A percentile compares a stretch with the other conserved stretches of the same genome.
These are phyloP conservation scores for Colletotrichum sp. DNA, from an alignment of 2,329 filamentous ascomycete genomes.

Conservation along the genomic window DNA sequence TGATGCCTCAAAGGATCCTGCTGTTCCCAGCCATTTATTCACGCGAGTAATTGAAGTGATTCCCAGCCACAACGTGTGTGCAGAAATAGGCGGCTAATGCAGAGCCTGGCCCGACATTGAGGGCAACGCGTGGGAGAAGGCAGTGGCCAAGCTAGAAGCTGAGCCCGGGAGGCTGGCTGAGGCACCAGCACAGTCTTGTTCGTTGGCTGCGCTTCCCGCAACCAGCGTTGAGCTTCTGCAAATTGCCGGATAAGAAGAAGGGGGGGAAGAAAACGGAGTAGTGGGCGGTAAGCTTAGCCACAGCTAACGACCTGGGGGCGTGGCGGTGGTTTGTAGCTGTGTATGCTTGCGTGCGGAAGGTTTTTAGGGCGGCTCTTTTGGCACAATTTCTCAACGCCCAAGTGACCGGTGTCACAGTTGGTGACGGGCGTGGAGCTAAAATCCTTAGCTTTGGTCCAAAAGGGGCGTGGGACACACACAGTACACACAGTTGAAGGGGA, in stretches of 20 bases:
- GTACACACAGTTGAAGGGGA: constrained; percentile 7
- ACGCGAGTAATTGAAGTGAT: neutral
- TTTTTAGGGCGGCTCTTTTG: neutral
- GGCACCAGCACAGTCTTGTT: neutral
- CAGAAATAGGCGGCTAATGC: neutral
- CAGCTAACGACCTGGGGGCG: neutral
- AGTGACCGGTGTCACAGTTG: neutral
- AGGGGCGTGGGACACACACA: neutral
- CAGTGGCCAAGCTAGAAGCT: neutral
- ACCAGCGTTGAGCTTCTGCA: neutral
- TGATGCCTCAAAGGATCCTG: neutral
- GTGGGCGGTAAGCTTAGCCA: neutral
- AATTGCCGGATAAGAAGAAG: constrained; percentile 6
- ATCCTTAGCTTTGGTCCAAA: neutral
- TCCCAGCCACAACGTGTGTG: constrained; percentile 9
- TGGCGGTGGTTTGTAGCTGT: neutral
- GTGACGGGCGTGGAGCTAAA: constrained; percentile 5
- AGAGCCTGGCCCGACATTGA: neutral
- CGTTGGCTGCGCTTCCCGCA: neutral
- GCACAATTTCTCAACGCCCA: neutral
- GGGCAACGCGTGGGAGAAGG: neutral
- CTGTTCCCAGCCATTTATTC: constrained; percentile 1
- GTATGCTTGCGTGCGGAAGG: constrained; percentile 3
- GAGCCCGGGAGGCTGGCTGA: neutral
- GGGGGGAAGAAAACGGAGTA: neutral